A percentile compares a stretch with the other conserved stretches of the same genome.
phyloP scores from a whole-genome alignment of 257 asterid genomes.

The Nyctanthes arbortristis region DNA sequence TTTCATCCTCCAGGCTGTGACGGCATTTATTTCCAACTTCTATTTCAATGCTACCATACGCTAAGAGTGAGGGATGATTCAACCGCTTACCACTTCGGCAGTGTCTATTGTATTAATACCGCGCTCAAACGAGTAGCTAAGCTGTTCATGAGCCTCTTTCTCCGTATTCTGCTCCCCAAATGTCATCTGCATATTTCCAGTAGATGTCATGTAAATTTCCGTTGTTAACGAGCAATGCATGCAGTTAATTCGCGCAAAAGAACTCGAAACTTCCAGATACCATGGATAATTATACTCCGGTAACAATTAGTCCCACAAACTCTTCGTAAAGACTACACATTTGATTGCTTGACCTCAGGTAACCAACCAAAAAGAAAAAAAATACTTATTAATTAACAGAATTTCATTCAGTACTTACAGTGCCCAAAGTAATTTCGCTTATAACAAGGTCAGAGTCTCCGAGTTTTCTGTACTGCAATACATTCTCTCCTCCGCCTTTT shows the following conservation, averaged over 20 bases:
- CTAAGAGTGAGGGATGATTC: neutral
- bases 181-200: conserved; percentile 67
- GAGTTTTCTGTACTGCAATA: conserved; percentile 66
- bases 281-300: neutral
- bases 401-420: conserved; percentile 43
- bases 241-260: neutral
- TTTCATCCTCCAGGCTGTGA: neutral
- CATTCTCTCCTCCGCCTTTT: conserved; percentile 25
- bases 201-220: conserved; percentile 5
- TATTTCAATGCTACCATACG: neutral
- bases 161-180: conserved; percentile 93
- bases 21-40: neutral
- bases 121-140: conserved; percentile 70
- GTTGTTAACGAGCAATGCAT: neutral
- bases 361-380: neutral
- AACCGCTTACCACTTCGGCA: conserved; percentile 62
- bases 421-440: conserved; percentile 89
- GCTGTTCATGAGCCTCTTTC: conserved; percentile 90
- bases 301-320: neutral
- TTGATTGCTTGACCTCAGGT: neutral
- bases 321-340: neutral
- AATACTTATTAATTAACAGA: neutral
- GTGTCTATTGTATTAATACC: conserved; percentile 85
- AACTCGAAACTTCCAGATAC: neutral
- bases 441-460: conserved; percentile 87